Conservation (phyloP, 2,329 filamentous ascomycete genomes). For the Cephalotrichum gorgonifer region DNA sequence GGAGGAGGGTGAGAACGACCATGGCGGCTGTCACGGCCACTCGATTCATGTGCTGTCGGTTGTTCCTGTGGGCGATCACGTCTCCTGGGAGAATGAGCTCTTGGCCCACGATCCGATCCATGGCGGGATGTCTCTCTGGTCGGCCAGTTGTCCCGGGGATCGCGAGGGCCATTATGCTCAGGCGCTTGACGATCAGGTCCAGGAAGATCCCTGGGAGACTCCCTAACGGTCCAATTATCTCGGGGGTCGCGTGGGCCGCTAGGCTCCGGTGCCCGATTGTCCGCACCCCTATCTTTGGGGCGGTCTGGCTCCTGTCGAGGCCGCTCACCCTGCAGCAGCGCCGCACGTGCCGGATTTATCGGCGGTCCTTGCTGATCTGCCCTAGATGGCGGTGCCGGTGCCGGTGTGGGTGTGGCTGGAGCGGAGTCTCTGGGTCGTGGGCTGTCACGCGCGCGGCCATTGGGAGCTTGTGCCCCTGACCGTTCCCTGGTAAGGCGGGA, state of each 20-base stretch:
- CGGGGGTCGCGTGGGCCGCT: too few relatives aligned
- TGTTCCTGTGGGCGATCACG: slow-evolving; percentile 20
- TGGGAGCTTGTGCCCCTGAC: neutral
- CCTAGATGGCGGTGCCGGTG: slow-evolving; percentile 13
- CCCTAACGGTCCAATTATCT: too few relatives aligned
- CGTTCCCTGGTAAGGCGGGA: slow-evolving; percentile 1
- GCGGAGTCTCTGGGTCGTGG: slow-evolving; percentile 12
- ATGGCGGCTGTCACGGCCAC: slow-evolving; percentile 34
- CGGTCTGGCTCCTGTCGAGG: slow-evolving; percentile 7
- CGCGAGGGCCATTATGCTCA: slow-evolving; percentile 14
- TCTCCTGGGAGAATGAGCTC: slow-evolving; percentile 39
- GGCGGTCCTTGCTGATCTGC: slow-evolving; percentile 27
- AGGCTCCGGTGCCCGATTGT: too few relatives aligned
- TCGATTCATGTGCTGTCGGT: slow-evolving; percentile 20
- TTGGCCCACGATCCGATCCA: slow-evolving; percentile 26
- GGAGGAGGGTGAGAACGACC: slow-evolving; percentile 23
- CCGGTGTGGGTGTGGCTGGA: slow-evolving; percentile 16
- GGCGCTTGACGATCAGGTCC: slow-evolving; percentile 28
- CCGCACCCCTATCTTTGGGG: slow-evolving; percentile 18
- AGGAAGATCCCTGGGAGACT: slow-evolving; percentile 30
- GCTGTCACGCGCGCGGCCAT: slow-evolving; percentile 17
- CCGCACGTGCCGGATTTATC: slow-evolving; percentile 46
- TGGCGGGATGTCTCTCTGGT: slow-evolving; percentile 19
- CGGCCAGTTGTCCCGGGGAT: neutral
- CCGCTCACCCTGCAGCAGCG: slow-evolving; percentile 24